Evolutionary conservation across 352 stramenopile genomes (phyloP), one percentile per base, ranked within the genome.

Genomic region (Thraustotheca clavata): DNA sequence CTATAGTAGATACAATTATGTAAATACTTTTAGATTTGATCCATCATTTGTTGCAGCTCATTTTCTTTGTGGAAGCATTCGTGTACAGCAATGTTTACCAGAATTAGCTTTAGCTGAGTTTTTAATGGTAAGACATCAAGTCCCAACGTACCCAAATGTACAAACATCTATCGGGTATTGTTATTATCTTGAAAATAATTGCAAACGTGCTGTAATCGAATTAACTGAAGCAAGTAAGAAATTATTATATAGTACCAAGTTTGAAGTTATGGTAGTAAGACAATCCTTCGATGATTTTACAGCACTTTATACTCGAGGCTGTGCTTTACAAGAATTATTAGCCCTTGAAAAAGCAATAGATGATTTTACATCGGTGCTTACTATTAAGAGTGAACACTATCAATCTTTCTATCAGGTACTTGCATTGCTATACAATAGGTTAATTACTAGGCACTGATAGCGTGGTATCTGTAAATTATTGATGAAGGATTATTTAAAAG

Each of bases 101-200:
- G 70, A 78, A 4, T 52, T 87, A 26, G 77, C 74, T 4, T 72
- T 87, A 11, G 74, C 76, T 0, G 77, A 85, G 50, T 81, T 82
- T 20, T 78, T 82, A 33, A 70, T 73, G 2, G 73, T 85, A 0
- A 75, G 76, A 4, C 74, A 82, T 60, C 74, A 73, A 16, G 69
- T 70, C 9, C 60, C 73, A 3, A 60, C 67, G 40, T 87, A 87
- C 26, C 77, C 71, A 2, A 66, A 75, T 14, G 36, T 87, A 27
- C 71, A 83, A 34, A 75, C 73, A 9, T 79, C 59, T 41, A 87
- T 87, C 3, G 77, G 76, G 0, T 83, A 73, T 35, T 87, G 77
- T 50, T 76, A 87, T 34, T 76, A 80, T 3, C 36, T 77, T 46
- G 62, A 67, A 41, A 69, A 72, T 0, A 76, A 68, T n/a, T 43